These are phyloP conservation scores for Sugiyamaella marilandica DNA, from an alignment of 805 yeast genomes.

Conservation along the genomic window DNA sequence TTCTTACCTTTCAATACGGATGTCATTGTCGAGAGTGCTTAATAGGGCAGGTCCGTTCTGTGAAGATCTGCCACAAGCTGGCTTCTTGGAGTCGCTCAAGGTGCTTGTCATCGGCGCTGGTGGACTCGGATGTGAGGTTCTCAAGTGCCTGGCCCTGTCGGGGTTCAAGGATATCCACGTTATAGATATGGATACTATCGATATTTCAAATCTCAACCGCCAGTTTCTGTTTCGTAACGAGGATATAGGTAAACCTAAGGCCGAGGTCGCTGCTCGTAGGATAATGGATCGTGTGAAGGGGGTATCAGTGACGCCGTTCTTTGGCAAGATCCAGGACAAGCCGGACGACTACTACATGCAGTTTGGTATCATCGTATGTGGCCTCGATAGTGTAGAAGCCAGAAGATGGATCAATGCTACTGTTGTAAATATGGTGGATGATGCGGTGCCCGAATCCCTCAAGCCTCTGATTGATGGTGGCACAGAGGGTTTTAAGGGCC, in stretches of 20 bases:
- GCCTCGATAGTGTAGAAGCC: slow-evolving; percentile 85
- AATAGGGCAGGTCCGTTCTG: neutral
- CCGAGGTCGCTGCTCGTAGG: slow-evolving; percentile 57
- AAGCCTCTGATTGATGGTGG: slow-evolving; percentile 89
- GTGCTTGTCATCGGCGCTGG: slow-evolving; percentile 66
- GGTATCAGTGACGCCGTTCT: slow-evolving; percentile 52
- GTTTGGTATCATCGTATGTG: slow-evolving; percentile 75
- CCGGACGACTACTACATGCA: slow-evolving; percentile 56
- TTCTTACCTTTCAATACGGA: neutral
- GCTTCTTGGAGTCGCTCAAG: slow-evolving; percentile 27
- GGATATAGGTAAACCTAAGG: slow-evolving; percentile 65
- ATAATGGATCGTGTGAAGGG: slow-evolving; percentile 42
- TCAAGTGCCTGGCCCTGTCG: slow-evolving; percentile 64
- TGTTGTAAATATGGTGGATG: slow-evolving; percentile 58
- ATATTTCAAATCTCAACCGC: slow-evolving; percentile 67
- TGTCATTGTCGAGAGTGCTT: neutral
- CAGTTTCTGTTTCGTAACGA: slow-evolving; percentile 61
- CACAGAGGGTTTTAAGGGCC: slow-evolving; percentile 91
- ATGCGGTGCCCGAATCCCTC: slow-evolving; percentile 39
- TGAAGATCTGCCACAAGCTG: slow-evolving; percentile 2
- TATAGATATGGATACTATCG: slow-evolving; percentile 81
- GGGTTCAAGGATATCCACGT: slow-evolving; percentile 63
- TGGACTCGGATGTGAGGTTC: slow-evolving; percentile 76
- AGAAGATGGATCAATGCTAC: slow-evolving; percentile 81
- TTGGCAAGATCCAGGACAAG: slow-evolving; percentile 61